Base-by-base conservation (phyloP, 495 filamentous ascomycete species). In the Aeminium ludgeri region DNA sequence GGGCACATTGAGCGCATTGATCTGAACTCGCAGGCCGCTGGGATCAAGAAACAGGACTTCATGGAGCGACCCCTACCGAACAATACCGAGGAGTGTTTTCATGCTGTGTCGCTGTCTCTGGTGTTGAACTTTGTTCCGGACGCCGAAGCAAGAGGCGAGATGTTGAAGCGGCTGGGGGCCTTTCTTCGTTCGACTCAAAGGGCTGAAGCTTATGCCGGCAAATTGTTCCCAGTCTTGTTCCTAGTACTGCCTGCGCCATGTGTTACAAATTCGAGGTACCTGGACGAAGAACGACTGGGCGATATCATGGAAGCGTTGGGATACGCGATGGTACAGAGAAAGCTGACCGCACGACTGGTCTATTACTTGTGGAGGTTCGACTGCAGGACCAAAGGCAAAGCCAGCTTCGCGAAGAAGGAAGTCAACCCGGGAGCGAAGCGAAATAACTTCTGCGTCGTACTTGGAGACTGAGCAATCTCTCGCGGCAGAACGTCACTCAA, bases 61-160 rank as follows among this genome's bases (percentile, higher is more conserved):
- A 96, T 99, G 86, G 62, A 82, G 53, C 66, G 83, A 27, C 81
- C 86, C 6, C 59, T 89, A 13, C 87, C 87, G 0, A 40, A 37
- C 6, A 8, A 25, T 25, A 51, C 61, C 36, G 64, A 70, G 23
- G 76, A 87, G 32, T 62, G 60, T 20, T 96, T 95, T 54, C 79
- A 99, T 55, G 66, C 94, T 32, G 77, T 99, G 52, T 89, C 82
- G 46, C 69, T 99, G n/a, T 92, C 83, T 1, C 64, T 99, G 36
- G 91, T 99, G 7, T 67, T 99, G 16, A 99, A 99, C 59, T 99
- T 82, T 55, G 86, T 95, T 18, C 77, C 86, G 8, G 71, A 81
- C 47, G 66, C 82, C 11, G 60, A 56, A n/a, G 70, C 63, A 15
- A 69, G 86, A 48, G 89, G 89, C 10, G 74, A 82, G 43, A 99